phyloP scores from a whole-genome alignment of 2,329 filamentous ascomycete genomes.

The Fusarium tricinctum region DNA sequence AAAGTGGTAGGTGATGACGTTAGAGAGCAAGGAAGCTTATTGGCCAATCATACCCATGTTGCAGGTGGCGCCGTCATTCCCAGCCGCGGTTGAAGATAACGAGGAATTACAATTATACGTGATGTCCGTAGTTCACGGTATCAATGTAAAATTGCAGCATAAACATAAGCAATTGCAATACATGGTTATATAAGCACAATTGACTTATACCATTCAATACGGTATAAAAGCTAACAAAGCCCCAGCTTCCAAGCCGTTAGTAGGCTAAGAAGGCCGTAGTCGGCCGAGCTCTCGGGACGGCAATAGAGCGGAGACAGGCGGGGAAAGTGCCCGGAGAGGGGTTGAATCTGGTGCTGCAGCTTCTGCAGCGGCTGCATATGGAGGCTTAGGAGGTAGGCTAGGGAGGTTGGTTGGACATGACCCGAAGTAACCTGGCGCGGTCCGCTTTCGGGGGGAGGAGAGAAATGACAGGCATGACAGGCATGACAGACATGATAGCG shows the following conservation, averaged over 20 bases:
- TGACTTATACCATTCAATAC: no score
- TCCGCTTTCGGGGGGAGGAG: constrained; percentile 37
- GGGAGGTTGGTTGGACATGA: no score
- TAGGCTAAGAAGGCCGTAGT: neutral
- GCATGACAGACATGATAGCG: neutral
- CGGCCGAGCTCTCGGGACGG: constrained; percentile 28
- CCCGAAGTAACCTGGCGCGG: neutral
- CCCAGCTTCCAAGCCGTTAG: neutral
- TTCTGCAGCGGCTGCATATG: no score
- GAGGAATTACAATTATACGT: neutral
- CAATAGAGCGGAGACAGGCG: constrained; percentile 29
- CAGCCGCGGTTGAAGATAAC: constrained; percentile 3
- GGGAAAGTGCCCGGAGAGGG: constrained; percentile 15
- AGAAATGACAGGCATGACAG: neutral
- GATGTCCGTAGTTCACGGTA: neutral
- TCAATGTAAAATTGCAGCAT: neutral
- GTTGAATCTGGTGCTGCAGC: constrained; percentile 3
- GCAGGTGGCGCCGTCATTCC: constrained; percentile 3
- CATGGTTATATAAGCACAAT: no score
- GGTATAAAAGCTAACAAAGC: neutral
- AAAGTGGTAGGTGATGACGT: constrained; percentile 48
- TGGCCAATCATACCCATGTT: constrained; percentile 34
- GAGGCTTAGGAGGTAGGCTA: no score
- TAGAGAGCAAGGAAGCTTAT: constrained; percentile 19
- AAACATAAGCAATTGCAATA: neutral